Evolutionary conservation across 208 protist species (phyloP).

Genomic region (Entamoeba moshkovskii): DNA sequence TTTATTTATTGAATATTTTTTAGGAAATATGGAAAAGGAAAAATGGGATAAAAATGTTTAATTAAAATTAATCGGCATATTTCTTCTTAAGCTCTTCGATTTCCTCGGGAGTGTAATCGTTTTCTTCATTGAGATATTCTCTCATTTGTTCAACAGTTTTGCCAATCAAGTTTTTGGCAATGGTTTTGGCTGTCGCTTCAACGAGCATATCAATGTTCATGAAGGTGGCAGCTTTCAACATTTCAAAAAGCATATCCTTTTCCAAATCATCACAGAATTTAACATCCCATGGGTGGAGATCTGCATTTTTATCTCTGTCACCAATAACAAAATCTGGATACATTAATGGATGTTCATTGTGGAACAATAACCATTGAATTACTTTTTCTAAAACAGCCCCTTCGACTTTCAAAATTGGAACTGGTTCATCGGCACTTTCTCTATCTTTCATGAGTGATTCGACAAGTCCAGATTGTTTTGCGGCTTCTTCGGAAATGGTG

Average conservation of each 20-base stretch:
- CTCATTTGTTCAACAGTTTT: neutral
- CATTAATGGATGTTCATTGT: neutral
- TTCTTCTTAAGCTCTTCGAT: neutral
- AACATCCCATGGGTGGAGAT: neutral
- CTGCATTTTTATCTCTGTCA: neutral
- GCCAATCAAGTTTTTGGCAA: neutral
- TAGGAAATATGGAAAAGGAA: too few species aligned
- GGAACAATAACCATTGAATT: neutral
- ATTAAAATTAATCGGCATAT: neutral
- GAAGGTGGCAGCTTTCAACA: neutral
- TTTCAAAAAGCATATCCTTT: neutral
- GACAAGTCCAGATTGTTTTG: neutral
- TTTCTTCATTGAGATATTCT: neutral
- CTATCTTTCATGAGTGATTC: neutral
- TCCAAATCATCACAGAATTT: neutral
- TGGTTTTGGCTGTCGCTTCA: neutral
- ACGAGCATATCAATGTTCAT: neutral
- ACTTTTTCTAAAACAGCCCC: neutral
- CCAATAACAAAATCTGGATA: neutral
- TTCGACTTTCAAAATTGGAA: neutral
- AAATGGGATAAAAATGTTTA: too few species aligned
- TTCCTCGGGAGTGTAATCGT: neutral
- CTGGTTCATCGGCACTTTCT: neutral
- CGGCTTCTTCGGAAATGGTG: neutral
- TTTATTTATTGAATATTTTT: too few species aligned